Base-by-base conservation (phyloP, 2,329 filamentous ascomycete species). In the Aspergillus flavus region DNA sequence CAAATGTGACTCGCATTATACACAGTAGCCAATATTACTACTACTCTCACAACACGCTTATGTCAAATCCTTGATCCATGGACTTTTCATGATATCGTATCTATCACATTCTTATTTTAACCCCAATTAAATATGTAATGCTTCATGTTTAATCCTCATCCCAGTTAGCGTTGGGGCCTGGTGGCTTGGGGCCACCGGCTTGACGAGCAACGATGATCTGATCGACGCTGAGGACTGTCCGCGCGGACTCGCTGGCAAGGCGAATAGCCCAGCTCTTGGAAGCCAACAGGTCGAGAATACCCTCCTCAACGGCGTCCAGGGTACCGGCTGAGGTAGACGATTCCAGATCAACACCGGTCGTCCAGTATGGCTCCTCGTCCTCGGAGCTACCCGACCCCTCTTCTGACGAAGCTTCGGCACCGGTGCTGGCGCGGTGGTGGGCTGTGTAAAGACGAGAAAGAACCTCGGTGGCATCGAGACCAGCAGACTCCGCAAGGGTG, bases 121-220 rank as follows among this genome's bases (percentile, higher is more conserved):
- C 56, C 53, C 53, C 56, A 60, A 59, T 46, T 52, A 32, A 36
- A 64, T 58, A 58, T 59, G 26, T 39, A 63, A 65, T 64, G 61
- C 57, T 48, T 58, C 63, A 55, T 36, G 66, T 71, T 75, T 79
- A 84, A 74, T 91, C 88, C 73, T 90, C 86, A 77, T 90, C 88
- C 88, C 88, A 89, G 75, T 87, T 87, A 53, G 94, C 91, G 81
- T 97, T 97, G 70, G 93, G 95, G 54, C 91, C 94, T 34, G 95
- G 95, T 61, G 94, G 94, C 86, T 99, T 99, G 26, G 96, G 95
- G 43, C 95, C 95, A 75, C 95, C 95, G 55, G 96, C 95, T 83
- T 98, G 95, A 82, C 94, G 89, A 67, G 96, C 94, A 62, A 99
- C 95, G 76, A 99, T 99, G 76, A 99, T 99, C 83, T 99, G 96